Base-by-base conservation (phyloP, 1,284 basidiomycete genomes). In the Melanopsichium pennsylvanicum region DNA sequence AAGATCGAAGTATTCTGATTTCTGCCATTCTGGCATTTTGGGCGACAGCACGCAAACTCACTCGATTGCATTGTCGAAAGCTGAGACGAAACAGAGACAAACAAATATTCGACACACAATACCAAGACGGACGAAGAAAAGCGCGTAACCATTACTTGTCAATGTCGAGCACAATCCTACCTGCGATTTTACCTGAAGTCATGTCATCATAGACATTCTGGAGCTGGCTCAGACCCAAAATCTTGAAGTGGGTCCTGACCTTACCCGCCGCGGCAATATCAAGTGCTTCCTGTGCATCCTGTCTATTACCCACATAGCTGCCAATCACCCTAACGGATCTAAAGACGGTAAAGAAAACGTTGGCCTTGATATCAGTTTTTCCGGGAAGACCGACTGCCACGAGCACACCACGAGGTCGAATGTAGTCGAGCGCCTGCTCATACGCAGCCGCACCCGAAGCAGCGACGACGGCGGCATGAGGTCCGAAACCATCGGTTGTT, bases 351-450 rank as follows among this genome's bases (percentile, higher is more conserved):
- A 86, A 89, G 84, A 91, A 92, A 70, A 92, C 88, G 32, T 87
- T 86, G 0, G 87, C 86, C 23, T 86, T 83, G 25, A 91, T 83
- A 21, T 81, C 84, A 0, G 87, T 86, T 25, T 86, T 82, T 3
- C 85, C 86, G 7, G 89, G 90, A 5, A 91, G 82, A 40, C 90
- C 90, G 32, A 91, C 88, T 31, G 86, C 88, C 84, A 92, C 90
- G 49, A 92, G 83, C 3, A 23, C 89, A 87, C 32, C 86, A 84
- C 32, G 88, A 84, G 54, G 91, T 81, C 80, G 91, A 16, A 75
- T 58, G 50, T 74, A 75, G 35, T 74, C 86, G 26, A 90, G 82
- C 8, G 89, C 90, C 78, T 89, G 86, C 16, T 85, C 81, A 79
- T 91, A 92, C 0, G 87, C 89, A 5, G 84, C 82, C 15, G 84